Percentiles rank a stretch among this genome's conserved stretches.
These are phyloP conservation scores for Phytophthora kernoviae DNA, from an alignment of 352 stramenopile species.

Conservation along the genomic window DNA sequence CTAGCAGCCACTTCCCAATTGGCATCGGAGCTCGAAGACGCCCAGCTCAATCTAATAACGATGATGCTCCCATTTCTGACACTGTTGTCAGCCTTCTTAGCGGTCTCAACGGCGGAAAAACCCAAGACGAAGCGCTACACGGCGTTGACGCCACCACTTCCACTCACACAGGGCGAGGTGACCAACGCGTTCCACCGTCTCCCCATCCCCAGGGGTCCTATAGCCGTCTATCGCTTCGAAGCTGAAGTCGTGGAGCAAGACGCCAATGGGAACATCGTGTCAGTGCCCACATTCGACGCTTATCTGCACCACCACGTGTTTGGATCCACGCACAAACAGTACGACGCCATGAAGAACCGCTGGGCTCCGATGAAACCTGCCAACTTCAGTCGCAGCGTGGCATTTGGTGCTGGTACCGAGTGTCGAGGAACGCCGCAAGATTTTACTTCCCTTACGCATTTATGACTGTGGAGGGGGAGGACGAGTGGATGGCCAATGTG, in stretches of 20 bases:
- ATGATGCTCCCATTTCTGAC: conserved; percentile 15
- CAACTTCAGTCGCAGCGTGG: conserved; percentile 75
- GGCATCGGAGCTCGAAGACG: background rate
- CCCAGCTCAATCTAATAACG: background rate
- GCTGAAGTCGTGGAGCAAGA: conserved; percentile 73
- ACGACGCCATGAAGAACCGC: conserved; percentile 50
- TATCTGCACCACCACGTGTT: conserved; percentile 88
- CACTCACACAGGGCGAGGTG: conserved; percentile 70
- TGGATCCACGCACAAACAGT: conserved; percentile 69
- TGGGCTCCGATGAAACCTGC: conserved; percentile 77
- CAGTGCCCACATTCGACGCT: conserved; percentile 69
- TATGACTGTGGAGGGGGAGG: conserved; percentile 74
- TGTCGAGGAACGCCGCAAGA: conserved; percentile 78
- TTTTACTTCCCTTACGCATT: conserved; percentile 84
- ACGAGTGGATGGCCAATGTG: conserved; percentile 84
- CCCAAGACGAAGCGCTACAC: conserved; percentile 66
- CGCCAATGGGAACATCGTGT: conserved; percentile 49
- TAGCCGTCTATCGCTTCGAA: conserved; percentile 83
- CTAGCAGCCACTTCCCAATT: conserved; percentile 15
- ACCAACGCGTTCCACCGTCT: conserved; percentile 80
- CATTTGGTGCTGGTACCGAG: conserved; percentile 81
- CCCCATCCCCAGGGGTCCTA: conserved; percentile 74
- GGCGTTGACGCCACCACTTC: conserved; percentile 64
- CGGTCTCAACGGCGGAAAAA: conserved; percentile 9
- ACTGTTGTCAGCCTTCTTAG: conserved; percentile 9